Base-by-base conservation (phyloP, 148 eudicot genomes). In the Arbutus unedo region DNA sequence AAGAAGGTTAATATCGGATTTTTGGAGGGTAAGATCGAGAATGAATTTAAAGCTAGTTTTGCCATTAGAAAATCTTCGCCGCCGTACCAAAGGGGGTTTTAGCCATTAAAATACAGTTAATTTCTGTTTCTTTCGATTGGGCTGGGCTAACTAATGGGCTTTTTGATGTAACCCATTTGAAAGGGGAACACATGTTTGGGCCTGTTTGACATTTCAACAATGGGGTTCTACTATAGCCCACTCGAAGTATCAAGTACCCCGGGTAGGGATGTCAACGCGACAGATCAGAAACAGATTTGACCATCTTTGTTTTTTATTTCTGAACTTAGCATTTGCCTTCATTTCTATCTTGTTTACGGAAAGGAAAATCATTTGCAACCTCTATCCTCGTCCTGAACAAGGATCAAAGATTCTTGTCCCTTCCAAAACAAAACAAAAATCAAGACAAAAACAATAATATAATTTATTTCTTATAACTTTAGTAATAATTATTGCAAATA, bases 1-100 rank as follows among this genome's bases (percentile, higher is more conserved):
- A 59, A 62, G 76, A 80, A 50, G 51, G 90, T 47, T 25, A 86
- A 81, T 68, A 47, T 45, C 0, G 81, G 76, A 45, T 38, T 49
- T 53, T 48, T 43, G 15, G 80, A 88, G 86, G 88, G 86, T 57
- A 88, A 21, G 60, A 75, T 55, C 23, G 90, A 83, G 79, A 86
- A 55, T 51, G 81, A 82, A 43, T 55, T 53, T 74, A 67, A 50
- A 15, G 23, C n/a, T 48, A 81, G 54, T 16, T 83, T 53, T 11
- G 85, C 82, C 87, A 87, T 87, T 85, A 82, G 45, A 64, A 79
- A 4, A 13, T 48, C 7, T 21, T 45, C n/a, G 5, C 13, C 23
- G 16, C 14, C 15, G 14, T n/a, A n/a, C 59, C 44, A 4, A 38
- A 6, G 8, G 21, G 10, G 70, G 41, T 38, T 8, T 64, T 62